These are phyloP conservation scores for Fusarium setosum DNA, from an alignment of 2,329 filamentous ascomycete genomes.

Conservation along the genomic window DNA sequence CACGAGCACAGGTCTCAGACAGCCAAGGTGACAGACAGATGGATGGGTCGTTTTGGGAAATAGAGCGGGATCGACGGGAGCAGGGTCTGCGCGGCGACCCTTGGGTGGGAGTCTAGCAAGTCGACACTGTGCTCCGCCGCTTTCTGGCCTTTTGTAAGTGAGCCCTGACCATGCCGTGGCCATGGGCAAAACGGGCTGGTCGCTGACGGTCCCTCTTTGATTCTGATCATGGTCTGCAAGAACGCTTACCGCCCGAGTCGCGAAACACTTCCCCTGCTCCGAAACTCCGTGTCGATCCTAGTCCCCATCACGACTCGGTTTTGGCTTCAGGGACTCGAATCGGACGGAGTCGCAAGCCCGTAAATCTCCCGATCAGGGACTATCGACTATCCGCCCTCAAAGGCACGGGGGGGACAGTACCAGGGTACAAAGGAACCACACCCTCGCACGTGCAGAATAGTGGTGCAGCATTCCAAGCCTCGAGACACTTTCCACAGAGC, in stretches of 20 bases:
- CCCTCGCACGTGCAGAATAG: conserved; percentile 40
- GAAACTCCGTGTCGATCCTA: conserved; percentile 25
- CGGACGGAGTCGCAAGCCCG: conserved; percentile 28
- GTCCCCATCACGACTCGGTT: background rate
- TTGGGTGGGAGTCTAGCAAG: conserved; percentile 17
- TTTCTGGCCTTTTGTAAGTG: conserved; percentile 23
- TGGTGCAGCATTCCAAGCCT: conserved; percentile 39
- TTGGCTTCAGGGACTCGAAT: conserved; percentile 10
- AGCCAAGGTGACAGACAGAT: conserved; percentile 30
- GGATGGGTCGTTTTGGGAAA: conserved; percentile 28
- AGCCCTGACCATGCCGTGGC: conserved; percentile 17
- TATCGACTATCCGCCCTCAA: conserved; percentile 10
- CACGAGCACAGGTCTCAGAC: conserved; percentile 42
- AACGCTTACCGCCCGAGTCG: conserved; percentile 29
- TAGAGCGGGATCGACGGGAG: conserved; percentile 38
- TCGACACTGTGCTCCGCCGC: conserved; percentile 24
- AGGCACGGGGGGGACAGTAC: background rate
- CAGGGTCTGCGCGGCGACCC: conserved; percentile 26
- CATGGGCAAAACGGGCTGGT: conserved; percentile 28
- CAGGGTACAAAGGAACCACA: conserved; percentile 27
- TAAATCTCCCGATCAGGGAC: conserved; percentile 20
- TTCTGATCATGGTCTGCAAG: conserved; percentile 28
- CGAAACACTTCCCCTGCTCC: conserved; percentile 27
- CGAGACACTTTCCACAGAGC: conserved; percentile 34
- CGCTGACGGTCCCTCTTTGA: conserved; percentile 15